phyloP scores from a whole-genome alignment of 495 filamentous ascomycete species.

The Neurospora terricola region DNA sequence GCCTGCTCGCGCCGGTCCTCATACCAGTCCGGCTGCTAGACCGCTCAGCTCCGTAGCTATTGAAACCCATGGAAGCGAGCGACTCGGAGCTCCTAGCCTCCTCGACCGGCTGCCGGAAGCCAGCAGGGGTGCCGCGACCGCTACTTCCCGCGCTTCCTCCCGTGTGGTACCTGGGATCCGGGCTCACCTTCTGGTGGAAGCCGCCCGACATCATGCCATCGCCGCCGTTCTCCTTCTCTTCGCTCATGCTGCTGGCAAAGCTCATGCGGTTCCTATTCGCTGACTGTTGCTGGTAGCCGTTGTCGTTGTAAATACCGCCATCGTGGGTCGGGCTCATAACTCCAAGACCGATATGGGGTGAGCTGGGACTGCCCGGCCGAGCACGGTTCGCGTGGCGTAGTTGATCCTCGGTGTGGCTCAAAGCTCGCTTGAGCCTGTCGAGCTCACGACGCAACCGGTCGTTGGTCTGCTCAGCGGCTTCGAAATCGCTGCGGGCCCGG shows the following conservation, averaged over 20 bases:
- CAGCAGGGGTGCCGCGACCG: constrained; percentile 46
- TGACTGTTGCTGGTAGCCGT: constrained; percentile 21
- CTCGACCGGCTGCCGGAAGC: constrained; percentile 24
- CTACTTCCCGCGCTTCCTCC: constrained; percentile 39
- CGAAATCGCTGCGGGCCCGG: constrained; percentile 78
- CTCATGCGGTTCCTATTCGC: constrained; percentile 45
- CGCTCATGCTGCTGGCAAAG: constrained; percentile 63
- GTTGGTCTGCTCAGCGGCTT: constrained; percentile 74
- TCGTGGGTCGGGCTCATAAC: constrained; percentile 36
- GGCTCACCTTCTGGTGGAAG: constrained; percentile 43
- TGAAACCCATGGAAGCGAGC: constrained; percentile 14
- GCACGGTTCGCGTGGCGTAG: constrained; percentile 24
- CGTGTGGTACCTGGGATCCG: constrained; percentile 33
- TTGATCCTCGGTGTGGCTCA: constrained; percentile 37
- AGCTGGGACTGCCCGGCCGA: constrained; percentile 32
- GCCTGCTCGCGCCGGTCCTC: constrained; percentile 31
- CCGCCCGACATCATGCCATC: constrained; percentile 25
- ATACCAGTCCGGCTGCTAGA: constrained; percentile 31
- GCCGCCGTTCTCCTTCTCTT: constrained; percentile 68
- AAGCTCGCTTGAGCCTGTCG: constrained; percentile 78
- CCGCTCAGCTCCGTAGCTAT: constrained; percentile 17
- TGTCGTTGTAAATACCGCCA: constrained; percentile 47
- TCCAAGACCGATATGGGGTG: constrained; percentile 18
- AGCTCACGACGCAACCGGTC: constrained; percentile 80
- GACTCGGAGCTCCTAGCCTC: background rate